Evolutionary conservation across 1,139 yeast genomes (phyloP).

Genomic region (Geotrichum siamense): DNA sequence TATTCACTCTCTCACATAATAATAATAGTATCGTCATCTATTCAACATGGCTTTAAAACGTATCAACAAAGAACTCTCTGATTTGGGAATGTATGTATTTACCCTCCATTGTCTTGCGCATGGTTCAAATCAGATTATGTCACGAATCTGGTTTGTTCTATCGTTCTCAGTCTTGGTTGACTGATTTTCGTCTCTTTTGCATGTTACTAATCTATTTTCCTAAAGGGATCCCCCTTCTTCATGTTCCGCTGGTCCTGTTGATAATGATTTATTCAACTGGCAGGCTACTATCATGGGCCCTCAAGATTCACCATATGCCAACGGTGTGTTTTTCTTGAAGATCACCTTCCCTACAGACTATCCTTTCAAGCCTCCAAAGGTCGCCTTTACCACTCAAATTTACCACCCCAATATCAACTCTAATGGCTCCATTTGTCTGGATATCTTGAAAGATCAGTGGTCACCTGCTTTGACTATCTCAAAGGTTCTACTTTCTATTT

Average conservation of each 20-base stretch:
- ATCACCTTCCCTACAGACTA: conserved; percentile 93
- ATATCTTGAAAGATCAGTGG: conserved; percentile 84
- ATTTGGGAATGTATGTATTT: conserved; percentile 80
- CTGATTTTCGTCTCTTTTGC: neutral
- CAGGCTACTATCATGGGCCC: conserved; percentile 97
- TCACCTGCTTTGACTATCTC: conserved; percentile 88
- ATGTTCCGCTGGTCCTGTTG: conserved; percentile 98
- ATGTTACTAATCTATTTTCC: neutral
- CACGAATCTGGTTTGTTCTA: too few relatives aligned
- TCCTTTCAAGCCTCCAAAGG: conserved; percentile 92
- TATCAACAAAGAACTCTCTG: conserved; percentile 91
- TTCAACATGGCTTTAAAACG: conserved; percentile 78
- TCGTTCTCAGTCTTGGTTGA: neutral
- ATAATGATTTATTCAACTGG: conserved; percentile 94
- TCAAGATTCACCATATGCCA: conserved; percentile 86
- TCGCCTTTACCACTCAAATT: conserved; percentile 81
- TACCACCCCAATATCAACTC: conserved; percentile 89
- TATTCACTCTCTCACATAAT: neutral
- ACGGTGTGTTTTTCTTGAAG: conserved; percentile 85
- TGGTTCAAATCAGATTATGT: too few relatives aligned
- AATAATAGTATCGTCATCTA: neutral
- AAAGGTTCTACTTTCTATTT: conserved; percentile 79
- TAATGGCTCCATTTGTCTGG: conserved; percentile 80
- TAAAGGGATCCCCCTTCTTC: conserved; percentile 96
- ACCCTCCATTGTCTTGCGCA: too few relatives aligned